These are phyloP conservation scores for Thelonectria olida DNA, from an alignment of 2,329 filamentous ascomycete species.

Conservation along the genomic window DNA sequence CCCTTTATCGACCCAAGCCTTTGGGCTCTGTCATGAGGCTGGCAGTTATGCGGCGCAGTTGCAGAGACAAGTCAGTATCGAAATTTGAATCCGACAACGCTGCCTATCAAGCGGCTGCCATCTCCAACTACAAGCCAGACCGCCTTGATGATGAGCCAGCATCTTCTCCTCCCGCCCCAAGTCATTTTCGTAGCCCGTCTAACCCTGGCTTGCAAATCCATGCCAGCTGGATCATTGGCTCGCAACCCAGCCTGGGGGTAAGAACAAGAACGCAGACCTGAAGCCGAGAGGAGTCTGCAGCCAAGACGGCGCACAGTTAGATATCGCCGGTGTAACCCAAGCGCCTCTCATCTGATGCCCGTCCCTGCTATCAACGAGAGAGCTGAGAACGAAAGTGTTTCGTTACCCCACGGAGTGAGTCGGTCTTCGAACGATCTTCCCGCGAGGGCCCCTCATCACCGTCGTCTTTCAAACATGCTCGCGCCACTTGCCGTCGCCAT, in stretches of 20 bases:
- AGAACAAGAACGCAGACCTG: neutral
- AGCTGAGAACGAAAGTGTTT: conserved; percentile 4
- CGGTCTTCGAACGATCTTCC: conserved; percentile 5
- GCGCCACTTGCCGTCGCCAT: neutral
- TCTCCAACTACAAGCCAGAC: neutral
- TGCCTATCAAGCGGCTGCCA: neutral
- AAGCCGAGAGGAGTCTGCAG: neutral
- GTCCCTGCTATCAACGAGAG: neutral
- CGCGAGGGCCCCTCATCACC: neutral
- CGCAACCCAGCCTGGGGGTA: neutral
- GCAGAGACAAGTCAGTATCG: neutral
- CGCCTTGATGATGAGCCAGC: neutral
- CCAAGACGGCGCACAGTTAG: neutral
- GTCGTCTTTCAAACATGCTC: conserved; percentile 6
- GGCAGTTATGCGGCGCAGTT: neutral
- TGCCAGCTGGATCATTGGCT: neutral
- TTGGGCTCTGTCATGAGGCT: neutral
- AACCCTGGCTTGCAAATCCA: neutral
- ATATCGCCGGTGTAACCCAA: neutral
- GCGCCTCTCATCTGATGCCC: neutral
- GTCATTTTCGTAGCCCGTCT: neutral
- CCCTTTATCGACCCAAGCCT: neutral
- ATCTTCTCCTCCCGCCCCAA: neutral
- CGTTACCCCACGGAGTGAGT: conserved; percentile 5
- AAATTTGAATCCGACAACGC: too few relatives aligned